Evolutionary conservation across 2,329 filamentous ascomycete species (phyloP), one percentile per base, ranked within the genome.

Genomic region (Aureobasidium sp.): DNA sequence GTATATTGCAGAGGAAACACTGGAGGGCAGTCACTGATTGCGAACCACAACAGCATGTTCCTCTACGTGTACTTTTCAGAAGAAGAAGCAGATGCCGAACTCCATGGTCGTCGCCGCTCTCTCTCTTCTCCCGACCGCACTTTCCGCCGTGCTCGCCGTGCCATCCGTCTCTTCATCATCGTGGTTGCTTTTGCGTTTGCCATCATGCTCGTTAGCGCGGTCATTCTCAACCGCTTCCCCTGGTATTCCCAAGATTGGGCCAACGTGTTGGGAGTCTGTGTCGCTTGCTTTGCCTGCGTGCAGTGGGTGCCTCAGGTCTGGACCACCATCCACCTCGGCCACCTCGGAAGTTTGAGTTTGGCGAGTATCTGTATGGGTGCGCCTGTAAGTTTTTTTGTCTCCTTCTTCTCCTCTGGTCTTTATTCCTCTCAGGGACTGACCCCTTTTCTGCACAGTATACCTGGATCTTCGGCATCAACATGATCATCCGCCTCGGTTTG

Each of bases 341-440:
- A 91, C 68, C 88, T 94, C 0, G 90, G 90, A 38, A 95, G 90
- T 71, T 76, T 96, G 66, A 95, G 90, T 70, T 92, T 96, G 59
- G 88, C 90, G 7, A 96, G 95, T 89, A 96, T 96, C 90, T 90
- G 87, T 71, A 94, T 96, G 35, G 92, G 96, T 72, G 96, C 92
- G 0, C 93, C 92, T 0, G 92, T 93, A 0, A 90, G 89, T 64
- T 21, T 64, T 21, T 19, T 33, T 13, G 13, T 15, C 19, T 10
- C 35, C 9, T 27, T 23, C 29, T 13, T 23, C 27, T 9, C 10
- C 19, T 29, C 27, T 29, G 9, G 9, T 29, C 4, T 9, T 29
- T 29, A 29, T 29, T 9, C 27, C 27, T 29, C 9, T 9, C 62
- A n/a, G n/a, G n/a, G n/a, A n/a, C n/a, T n/a, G n/a, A n/a, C n/a